phyloP scores from a whole-genome alignment of 768 basidiomycete genomes.

The Lactifluus piperatus region DNA sequence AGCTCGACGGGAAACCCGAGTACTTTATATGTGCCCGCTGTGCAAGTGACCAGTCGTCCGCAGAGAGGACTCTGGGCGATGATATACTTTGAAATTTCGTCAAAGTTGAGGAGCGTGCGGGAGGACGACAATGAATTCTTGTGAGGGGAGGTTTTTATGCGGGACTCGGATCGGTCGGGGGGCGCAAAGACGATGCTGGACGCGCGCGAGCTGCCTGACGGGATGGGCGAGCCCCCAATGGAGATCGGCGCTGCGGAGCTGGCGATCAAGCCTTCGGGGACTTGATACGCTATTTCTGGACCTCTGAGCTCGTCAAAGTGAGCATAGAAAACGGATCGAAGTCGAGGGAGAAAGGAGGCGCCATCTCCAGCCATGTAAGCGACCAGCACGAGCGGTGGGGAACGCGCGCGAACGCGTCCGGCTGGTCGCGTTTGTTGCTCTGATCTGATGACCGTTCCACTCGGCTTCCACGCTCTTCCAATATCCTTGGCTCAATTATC shows the following conservation, averaged over 20 bases:
- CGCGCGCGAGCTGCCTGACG: conserved; percentile 36
- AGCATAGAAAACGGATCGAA: conserved; percentile 89
- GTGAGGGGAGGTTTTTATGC: conserved; percentile 28
- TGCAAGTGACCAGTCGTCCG: conserved; percentile 80
- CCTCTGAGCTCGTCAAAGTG: conserved; percentile 83
- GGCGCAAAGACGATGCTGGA: conserved; percentile 41
- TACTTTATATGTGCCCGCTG: conserved; percentile 74
- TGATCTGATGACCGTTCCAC: conserved; percentile 6
- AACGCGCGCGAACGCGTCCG: not conserved
- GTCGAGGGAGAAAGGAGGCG: conserved; percentile 69
- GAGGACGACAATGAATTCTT: conserved; percentile 39
- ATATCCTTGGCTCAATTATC: conserved; percentile 62
- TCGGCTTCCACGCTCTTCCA: conserved; percentile 50
- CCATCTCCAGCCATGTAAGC: conserved; percentile 34
- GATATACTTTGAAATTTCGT: conserved; percentile 87
- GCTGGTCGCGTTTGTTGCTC: not conserved
- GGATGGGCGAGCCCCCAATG: conserved; percentile 29
- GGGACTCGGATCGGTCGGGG: conserved; percentile 36
- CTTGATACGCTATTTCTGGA: conserved; percentile 86
- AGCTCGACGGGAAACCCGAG: conserved; percentile 88
- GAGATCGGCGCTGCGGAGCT: conserved; percentile 21
- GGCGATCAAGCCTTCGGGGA: conserved; percentile 84
- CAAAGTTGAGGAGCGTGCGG: conserved; percentile 73
- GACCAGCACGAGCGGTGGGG: no score
- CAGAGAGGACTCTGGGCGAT: conserved; percentile 84